These are phyloP conservation scores for Aureobasidium subglaciale DNA, from an alignment of 2,329 filamentous ascomycete species.

Conservation along the genomic window DNA sequence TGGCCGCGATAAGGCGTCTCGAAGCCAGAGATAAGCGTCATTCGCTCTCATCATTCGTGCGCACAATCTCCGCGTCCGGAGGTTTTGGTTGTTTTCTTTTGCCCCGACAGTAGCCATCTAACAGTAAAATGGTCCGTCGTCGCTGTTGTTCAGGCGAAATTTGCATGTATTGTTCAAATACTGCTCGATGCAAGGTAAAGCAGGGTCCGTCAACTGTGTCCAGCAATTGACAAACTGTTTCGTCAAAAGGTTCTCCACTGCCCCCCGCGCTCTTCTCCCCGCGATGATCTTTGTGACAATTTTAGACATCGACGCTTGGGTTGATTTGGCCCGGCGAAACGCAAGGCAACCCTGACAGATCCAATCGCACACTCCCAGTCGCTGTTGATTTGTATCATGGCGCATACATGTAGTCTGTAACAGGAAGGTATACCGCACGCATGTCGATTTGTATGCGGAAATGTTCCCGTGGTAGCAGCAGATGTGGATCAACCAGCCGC, in stretches of 20 bases:
- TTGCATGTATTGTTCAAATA: neutral
- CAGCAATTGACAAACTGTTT: slow-evolving; percentile 2
- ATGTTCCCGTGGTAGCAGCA: neutral
- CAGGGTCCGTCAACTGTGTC: neutral
- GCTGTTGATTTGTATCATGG: neutral
- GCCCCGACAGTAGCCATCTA: neutral
- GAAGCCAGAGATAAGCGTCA: slow-evolving; percentile 12
- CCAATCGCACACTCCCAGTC: neutral
- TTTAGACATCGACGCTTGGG: neutral
- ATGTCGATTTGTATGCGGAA: neutral
- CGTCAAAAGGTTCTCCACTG: neutral
- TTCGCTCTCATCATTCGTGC: neutral
- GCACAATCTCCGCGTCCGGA: neutral
- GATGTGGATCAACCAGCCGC: slow-evolving; percentile 1
- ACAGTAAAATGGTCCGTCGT: neutral
- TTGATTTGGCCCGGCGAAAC: neutral
- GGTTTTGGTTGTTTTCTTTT: neutral
- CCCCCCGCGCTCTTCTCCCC: slow-evolving; percentile 7
- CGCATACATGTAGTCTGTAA: neutral
- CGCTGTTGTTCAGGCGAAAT: neutral
- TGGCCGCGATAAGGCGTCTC: slow-evolving; percentile 13
- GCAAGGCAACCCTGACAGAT: neutral
- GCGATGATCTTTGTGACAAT: neutral
- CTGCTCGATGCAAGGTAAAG: neutral
- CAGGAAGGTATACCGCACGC: neutral